These are phyloP conservation scores for Paraleonurus japonicus DNA, from an alignment of 257 asterid genomes.

Conservation along the genomic window DNA sequence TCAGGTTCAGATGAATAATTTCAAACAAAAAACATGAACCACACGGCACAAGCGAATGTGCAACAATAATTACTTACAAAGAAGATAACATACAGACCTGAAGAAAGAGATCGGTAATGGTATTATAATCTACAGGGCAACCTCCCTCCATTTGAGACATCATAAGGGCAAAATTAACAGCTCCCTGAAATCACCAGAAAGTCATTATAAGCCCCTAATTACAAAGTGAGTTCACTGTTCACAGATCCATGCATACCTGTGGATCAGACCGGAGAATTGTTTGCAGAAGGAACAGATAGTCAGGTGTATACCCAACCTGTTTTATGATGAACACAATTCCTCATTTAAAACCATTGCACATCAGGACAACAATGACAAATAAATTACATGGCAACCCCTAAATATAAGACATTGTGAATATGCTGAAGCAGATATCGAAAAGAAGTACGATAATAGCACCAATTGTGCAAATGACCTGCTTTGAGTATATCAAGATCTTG, in stretches of 20 bases:
- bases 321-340: slow-evolving; percentile 28
- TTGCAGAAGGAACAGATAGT: slow-evolving; percentile 95
- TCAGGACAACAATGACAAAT: slow-evolving; percentile 6
- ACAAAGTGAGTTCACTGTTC: slow-evolving; percentile 3
- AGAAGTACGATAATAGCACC: neutral
- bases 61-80: neutral
- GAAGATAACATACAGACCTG: slow-evolving; percentile 53
- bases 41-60: neutral
- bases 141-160: slow-evolving; percentile 99
- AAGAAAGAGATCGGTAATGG: slow-evolving; percentile 96
- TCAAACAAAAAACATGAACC: neutral
- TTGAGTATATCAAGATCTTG: slow-evolving; percentile 94
- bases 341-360: slow-evolving; percentile 8
- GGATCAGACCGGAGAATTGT: slow-evolving; percentile 98
- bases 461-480: slow-evolving; percentile 61
- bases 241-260: slow-evolving; percentile 59
- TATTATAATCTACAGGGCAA: slow-evolving; percentile 96
- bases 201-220: slow-evolving; percentile 1
- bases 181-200: slow-evolving; percentile 66
- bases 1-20: neutral
- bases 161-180: slow-evolving; percentile 99
- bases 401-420: slow-evolving; percentile 1
- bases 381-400: slow-evolving; percentile 7
- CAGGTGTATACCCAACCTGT: slow-evolving; percentile 99
- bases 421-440: slow-evolving; percentile 14